phyloP scores from a whole-genome alignment of 2,329 filamentous ascomycete species.

The Ceratocystiopsis brevicomis region DNA sequence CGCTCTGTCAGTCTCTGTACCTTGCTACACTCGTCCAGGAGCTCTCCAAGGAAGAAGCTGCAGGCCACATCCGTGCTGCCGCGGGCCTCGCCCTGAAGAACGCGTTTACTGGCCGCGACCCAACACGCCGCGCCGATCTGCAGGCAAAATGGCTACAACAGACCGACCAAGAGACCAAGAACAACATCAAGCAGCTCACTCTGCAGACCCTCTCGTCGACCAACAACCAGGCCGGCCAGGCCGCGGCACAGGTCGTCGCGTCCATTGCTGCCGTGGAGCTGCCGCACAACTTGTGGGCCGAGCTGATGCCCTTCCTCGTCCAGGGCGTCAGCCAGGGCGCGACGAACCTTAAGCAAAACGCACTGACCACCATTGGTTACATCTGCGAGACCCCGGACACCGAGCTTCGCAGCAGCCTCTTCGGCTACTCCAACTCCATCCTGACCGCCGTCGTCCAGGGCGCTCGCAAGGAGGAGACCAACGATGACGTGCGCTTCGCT shows the following conservation, averaged over 20 bases:
- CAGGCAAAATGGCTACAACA: constrained; percentile 85
- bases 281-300: constrained; percentile 79
- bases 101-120: constrained; percentile 88
- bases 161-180: constrained; percentile 66
- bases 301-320: constrained; percentile 75
- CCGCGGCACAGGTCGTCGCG: constrained; percentile 85
- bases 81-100: constrained; percentile 96
- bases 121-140: constrained; percentile 66
- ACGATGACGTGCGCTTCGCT: constrained; percentile 73
- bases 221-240: constrained; percentile 68
- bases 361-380: constrained; percentile 89
- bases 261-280: constrained; percentile 90
- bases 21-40: constrained; percentile 82
- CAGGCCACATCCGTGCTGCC: constrained; percentile 73
- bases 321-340: constrained; percentile 78
- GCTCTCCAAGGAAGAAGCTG: constrained; percentile 74
- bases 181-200: constrained; percentile 73
- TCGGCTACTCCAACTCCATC: constrained; percentile 88
- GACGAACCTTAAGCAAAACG: constrained; percentile 83
- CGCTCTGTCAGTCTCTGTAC: constrained; percentile 54
- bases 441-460: constrained; percentile 94
- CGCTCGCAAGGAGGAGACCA: constrained; percentile 87
- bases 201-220: constrained; percentile 67
- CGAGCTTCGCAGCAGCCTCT: constrained; percentile 63
- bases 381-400: constrained; percentile 90